Conservation (phyloP, 306 rosid species). For the Glycine latifolia region DNA sequence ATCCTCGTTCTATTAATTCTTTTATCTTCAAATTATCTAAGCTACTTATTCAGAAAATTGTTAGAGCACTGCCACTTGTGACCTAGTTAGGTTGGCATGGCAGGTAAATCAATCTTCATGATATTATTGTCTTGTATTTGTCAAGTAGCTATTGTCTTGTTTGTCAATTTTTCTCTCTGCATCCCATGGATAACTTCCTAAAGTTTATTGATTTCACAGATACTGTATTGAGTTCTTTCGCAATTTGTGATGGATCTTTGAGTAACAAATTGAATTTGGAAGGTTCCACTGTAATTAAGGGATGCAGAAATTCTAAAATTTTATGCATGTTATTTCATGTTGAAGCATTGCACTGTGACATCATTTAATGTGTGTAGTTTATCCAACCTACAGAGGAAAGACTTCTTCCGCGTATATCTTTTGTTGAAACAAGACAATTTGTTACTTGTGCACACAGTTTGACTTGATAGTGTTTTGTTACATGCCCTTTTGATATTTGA, state of each 20-base stretch:
- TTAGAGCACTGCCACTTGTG: conserved; percentile 5
- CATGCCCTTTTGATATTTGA: conserved; percentile 22
- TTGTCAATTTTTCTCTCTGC: not conserved
- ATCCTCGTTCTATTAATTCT: conserved; percentile 5
- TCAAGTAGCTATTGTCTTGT: not conserved
- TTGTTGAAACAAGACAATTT: conserved; percentile 19
- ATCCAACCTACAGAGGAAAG: not conserved
- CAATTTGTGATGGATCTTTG: conserved; percentile 5
- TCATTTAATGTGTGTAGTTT: not conserved
- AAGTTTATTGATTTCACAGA: not conserved
- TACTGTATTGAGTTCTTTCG: conserved; percentile 3
- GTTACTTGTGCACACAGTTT: conserved; percentile 6
- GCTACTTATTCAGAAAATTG: conserved; percentile 9
- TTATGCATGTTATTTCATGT: not conserved
- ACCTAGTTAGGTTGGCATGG: conserved; percentile 30
- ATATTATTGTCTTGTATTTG: not conserved
- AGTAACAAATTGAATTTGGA: conserved; percentile 1
- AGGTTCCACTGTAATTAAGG: not conserved
- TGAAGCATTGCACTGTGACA: not conserved
- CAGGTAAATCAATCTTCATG: conserved; percentile 19
- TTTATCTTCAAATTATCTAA: not conserved
- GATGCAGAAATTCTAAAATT: conserved; percentile 3
- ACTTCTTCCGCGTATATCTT: not conserved
- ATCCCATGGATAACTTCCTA: not conserved
- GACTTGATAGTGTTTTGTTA: conserved; percentile 6